These are phyloP conservation scores for Aspergillus pseudoterreus DNA, from an alignment of 2,329 filamentous ascomycete genomes.

Conservation along the genomic window DNA sequence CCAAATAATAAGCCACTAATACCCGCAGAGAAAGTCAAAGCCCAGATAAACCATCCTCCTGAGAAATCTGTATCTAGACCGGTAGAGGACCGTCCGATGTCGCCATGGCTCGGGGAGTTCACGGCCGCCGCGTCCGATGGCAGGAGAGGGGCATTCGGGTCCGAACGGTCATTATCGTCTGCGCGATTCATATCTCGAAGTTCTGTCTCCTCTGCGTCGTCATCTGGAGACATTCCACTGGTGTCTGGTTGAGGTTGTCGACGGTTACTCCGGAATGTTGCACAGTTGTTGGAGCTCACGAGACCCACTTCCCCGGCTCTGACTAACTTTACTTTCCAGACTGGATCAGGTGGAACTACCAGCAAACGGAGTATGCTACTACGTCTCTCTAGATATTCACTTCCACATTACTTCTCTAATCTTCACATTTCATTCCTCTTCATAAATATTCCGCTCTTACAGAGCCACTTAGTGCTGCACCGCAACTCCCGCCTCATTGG, in stretches of 20 bases:
- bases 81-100: constrained; percentile 10
- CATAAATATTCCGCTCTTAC: constrained; percentile 2
- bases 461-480: constrained; percentile 28
- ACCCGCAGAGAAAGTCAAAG: constrained; percentile 55
- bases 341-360: too few species aligned
- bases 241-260: neutral
- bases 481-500: constrained; percentile 78
- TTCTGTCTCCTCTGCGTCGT: constrained; percentile 6
- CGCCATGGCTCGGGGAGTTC: constrained; percentile 2
- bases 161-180: constrained; percentile 19
- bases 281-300: constrained; percentile 8
- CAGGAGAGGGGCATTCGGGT: constrained; percentile 31
- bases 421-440: neutral
- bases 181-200: constrained; percentile 22
- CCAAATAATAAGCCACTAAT: constrained; percentile 59
- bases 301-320: constrained; percentile 13
- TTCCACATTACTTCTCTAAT: neutral
- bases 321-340: neutral
- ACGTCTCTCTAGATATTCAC: too few species aligned
- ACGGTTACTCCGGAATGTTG: neutral
- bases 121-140: constrained; percentile 12
- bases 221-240: constrained; percentile 6
- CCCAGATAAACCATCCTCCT: constrained; percentile 50
- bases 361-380: neutral
- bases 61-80: constrained; percentile 16